Evolutionary conservation across 495 filamentous ascomycete species (phyloP).

Genomic region (Aspergillus heteromorphus): DNA sequence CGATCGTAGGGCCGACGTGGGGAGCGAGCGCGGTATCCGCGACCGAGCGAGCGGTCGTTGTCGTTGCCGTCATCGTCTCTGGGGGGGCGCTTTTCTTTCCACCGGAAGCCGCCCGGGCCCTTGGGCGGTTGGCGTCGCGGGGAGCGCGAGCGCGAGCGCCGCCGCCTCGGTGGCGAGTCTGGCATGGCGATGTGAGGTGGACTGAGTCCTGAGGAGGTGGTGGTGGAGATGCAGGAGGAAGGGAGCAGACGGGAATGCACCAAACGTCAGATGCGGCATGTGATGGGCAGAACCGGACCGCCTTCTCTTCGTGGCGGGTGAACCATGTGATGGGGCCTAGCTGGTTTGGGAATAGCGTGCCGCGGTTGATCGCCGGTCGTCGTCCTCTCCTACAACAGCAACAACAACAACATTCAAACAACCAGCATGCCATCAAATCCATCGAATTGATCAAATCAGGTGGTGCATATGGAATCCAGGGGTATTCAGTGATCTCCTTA

Average conservation of each 20-base stretch:
- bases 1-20: constrained; percentile 1
- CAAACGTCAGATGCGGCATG: neutral
- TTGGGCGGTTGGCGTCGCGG: constrained; percentile 13
- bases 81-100: constrained; percentile 13
- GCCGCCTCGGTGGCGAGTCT: neutral
- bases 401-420: no score
- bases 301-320: no score
- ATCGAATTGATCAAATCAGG: no score
- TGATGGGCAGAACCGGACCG: neutral
- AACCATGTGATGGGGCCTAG: no score
- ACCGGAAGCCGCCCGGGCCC: constrained; percentile 10
- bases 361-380: no score
- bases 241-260: neutral
- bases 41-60: constrained; percentile 1
- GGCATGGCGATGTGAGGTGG: neutral
- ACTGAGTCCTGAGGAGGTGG: neutral
- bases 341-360: no score
- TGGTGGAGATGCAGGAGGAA: neutral
- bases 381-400: no score
- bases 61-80: constrained; percentile 1
- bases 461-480: no score
- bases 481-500: no score
- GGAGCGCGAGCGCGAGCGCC: constrained; percentile 13
- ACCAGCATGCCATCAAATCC: no score
- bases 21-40: constrained; percentile 10